A percentile compares a stretch with the other conserved stretches of the same genome.
These are phyloP conservation scores for Tieghemiomyces parasiticus DNA, from an alignment of 192 early-diverging fungal species.

Conservation along the genomic window DNA sequence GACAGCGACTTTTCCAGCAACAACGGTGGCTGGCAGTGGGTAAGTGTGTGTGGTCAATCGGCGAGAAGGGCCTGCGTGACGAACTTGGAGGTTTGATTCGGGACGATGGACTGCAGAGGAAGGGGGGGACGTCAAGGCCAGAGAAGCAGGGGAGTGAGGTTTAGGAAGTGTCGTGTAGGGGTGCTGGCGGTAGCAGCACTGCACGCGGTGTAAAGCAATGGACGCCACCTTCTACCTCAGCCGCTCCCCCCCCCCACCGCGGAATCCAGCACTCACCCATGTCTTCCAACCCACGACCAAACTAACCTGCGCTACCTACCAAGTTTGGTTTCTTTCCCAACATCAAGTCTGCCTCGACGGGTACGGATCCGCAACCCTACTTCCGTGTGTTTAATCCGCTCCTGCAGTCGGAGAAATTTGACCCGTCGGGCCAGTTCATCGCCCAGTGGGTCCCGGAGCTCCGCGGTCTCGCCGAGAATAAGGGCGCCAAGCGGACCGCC, in stretches of 20 bases:
- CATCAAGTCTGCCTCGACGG: slow-evolving; percentile 36
- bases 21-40: slow-evolving; percentile 60
- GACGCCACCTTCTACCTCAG: too few species aligned
- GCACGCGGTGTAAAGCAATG: too few species aligned
- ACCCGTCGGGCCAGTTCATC: slow-evolving; percentile 39
- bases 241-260: too few species aligned
- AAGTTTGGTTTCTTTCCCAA: slow-evolving; percentile 7
- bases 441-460: slow-evolving; percentile 48
- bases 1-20: slow-evolving; percentile 55
- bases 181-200: too few species aligned
- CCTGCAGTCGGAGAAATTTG: slow-evolving; percentile 34
- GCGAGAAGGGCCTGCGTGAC: not conserved
- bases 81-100: slow-evolving; percentile 10
- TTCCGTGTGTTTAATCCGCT: slow-evolving; percentile 49
- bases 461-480: slow-evolving; percentile 18
- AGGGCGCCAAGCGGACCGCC: slow-evolving; percentile 8
- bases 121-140: too few species aligned
- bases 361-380: slow-evolving; percentile 53
- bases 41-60: slow-evolving; percentile 8
- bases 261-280: too few species aligned
- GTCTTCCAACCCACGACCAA: too few species aligned
- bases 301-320: too few species aligned
- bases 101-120: too few species aligned
- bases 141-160: too few species aligned
- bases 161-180: too few species aligned